A percentile compares a stretch with the other conserved stretches of the same genome.
phyloP scores from a whole-genome alignment of 345 rosid species.

The Mallotus nudiflorus region DNA sequence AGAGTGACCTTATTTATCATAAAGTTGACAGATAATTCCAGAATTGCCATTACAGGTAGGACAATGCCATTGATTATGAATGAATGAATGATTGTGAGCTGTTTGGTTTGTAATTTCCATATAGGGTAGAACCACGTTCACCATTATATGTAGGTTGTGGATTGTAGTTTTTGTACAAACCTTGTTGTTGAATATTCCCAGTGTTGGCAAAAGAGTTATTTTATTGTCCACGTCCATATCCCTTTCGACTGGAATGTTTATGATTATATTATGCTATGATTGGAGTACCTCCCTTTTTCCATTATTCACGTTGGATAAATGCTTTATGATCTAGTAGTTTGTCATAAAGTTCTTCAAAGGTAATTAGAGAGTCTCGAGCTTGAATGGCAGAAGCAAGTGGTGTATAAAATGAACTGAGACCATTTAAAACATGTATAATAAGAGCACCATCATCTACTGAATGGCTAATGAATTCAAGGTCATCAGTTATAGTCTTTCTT shows the following conservation, averaged over 20 bases:
- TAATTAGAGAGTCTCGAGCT: neutral
- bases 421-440: neutral
- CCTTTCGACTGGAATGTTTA: neutral
- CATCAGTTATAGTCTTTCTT: neutral
- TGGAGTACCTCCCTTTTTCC: neutral
- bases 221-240: neutral
- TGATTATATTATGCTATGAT: neutral
- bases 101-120: no score
- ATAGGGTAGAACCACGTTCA: neutral
- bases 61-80: neutral
- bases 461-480: neutral
- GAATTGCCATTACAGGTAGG: neutral
- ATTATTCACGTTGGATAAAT: neutral
- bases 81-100: no score
- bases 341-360: neutral
- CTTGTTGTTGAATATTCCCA: neutral
- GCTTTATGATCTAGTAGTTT: neutral
- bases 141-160: neutral
- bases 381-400: neutral
- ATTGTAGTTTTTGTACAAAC: neutral
- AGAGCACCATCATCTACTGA: neutral
- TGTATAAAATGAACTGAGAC: neutral
- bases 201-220: neutral
- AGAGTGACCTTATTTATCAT: neutral
- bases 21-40: neutral